Conservation (phyloP, 495 filamentous ascomycete species). For the Aspergillus nidulans region DNA sequence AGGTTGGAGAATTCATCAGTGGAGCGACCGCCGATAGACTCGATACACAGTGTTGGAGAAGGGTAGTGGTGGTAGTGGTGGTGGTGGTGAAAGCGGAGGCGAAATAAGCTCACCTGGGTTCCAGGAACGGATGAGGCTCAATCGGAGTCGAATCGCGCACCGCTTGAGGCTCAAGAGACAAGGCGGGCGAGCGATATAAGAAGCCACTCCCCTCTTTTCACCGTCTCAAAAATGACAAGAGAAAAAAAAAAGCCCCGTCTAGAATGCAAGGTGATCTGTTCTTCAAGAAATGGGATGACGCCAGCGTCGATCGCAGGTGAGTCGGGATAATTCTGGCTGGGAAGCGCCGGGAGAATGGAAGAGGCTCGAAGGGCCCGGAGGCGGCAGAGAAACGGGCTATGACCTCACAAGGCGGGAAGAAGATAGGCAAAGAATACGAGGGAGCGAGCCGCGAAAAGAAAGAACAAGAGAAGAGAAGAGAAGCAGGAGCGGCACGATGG, state of each 20-base stretch:
- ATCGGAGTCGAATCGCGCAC: constrained; percentile 21
- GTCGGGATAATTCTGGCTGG: not conserved
- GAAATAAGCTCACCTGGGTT: constrained; percentile 22
- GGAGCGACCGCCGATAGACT: not conserved
- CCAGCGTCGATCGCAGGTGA: constrained; percentile 9
- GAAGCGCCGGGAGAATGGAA: not conserved
- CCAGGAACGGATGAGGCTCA: constrained; percentile 25
- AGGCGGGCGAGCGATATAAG: constrained; percentile 5
- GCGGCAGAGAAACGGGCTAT: not conserved
- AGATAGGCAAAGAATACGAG: not conserved
- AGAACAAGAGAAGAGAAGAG: not conserved
- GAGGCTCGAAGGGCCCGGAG: not conserved
- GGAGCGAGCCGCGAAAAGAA: not conserved
- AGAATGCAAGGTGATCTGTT: not conserved
- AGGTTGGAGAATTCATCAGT: not conserved
- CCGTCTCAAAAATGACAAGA: not conserved
- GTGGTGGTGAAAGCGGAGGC: constrained; percentile 1
- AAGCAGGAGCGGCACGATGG: not conserved
- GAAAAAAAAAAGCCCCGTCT: not conserved
- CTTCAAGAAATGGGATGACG: constrained; percentile 9
- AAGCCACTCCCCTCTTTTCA: constrained; percentile 6
- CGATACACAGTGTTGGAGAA: not conserved
- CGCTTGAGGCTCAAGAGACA: constrained; percentile 14
- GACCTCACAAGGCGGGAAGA: not conserved
- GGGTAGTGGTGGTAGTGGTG: not conserved